Percentiles rank a stretch among this genome's conserved stretches.
Evolutionary conservation across 305 asterid species (phyloP).

Genomic region (Solanum aculeatissimum): DNA sequence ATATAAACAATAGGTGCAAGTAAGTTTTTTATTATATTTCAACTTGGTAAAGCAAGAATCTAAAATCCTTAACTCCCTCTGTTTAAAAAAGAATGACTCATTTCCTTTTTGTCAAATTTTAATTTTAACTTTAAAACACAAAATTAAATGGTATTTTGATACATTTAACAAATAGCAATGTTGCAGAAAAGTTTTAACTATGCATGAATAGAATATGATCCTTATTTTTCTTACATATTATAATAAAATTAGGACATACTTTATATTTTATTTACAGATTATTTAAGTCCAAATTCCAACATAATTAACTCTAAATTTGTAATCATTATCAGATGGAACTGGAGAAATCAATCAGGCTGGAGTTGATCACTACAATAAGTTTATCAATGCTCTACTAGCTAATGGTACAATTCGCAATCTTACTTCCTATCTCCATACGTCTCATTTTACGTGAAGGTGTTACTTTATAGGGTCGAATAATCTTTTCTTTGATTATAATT

Average conservation of each 20-base stretch:
- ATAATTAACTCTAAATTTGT: neutral
- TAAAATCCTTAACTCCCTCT: no score
- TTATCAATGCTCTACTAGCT: conserved; percentile 65
- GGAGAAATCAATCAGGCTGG: conserved; percentile 80
- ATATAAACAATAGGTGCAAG: no score
- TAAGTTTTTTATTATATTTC: no score
- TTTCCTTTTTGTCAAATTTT: no score
- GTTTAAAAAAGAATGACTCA: no score
- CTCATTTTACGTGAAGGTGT: neutral
- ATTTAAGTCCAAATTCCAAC: no score
- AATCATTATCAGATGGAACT: conserved; percentile 16
- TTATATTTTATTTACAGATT: neutral
- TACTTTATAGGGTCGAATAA: accelerated
- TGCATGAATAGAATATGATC: neutral
- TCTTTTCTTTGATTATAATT: neutral
- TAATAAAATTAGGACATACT: neutral
- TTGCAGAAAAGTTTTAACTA: no score
- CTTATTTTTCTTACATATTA: neutral
- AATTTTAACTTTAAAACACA: no score
- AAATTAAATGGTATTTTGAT: no score
- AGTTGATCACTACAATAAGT: conserved; percentile 63
- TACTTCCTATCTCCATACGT: neutral
- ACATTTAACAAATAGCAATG: no score
- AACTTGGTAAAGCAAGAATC: no score
- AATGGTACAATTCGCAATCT: conserved; percentile 26